These are phyloP conservation scores for Biscutella laevigata DNA, from an alignment of 441 rosid species.

Conservation along the genomic window DNA sequence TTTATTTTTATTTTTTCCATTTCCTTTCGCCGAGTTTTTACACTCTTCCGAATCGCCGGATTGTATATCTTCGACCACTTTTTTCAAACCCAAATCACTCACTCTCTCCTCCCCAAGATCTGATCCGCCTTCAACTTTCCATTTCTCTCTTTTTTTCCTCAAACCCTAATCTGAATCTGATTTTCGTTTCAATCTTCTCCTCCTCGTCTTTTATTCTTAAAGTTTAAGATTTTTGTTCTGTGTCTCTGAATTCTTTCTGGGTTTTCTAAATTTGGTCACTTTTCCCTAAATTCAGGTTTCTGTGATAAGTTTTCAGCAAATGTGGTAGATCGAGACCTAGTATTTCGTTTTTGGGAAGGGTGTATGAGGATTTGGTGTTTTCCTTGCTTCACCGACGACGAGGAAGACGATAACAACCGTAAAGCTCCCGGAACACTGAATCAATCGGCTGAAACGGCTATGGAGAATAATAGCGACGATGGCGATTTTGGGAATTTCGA, in stretches of 20 bases:
- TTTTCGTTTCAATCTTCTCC: slow-evolving; percentile 15
- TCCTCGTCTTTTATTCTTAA: neutral
- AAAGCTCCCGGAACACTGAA: no score
- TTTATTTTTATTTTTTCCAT: slow-evolving; percentile 3
- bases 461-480: slow-evolving; percentile 29
- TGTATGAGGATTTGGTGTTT: slow-evolving; percentile 90
- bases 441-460: slow-evolving; percentile 15
- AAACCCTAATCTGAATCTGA: slow-evolving; percentile 19
- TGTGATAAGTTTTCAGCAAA: slow-evolving; percentile 7
- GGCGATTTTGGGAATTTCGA: slow-evolving; percentile 26
- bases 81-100: neutral
- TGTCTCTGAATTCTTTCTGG: neutral
- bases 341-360: slow-evolving; percentile 29
- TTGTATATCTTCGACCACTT: slow-evolving; percentile 4
- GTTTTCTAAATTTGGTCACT: slow-evolving; percentile 23
- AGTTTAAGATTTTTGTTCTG: neutral
- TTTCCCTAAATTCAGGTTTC: neutral
- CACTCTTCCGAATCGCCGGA: slow-evolving; percentile 20
- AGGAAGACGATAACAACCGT: slow-evolving; percentile 26
- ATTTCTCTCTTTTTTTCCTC: neutral
- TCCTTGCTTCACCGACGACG: slow-evolving; percentile 43
- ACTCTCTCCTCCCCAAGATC: slow-evolving; percentile 5
- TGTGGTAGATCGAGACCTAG: slow-evolving; percentile 49
- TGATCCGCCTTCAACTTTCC: neutral
- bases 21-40: slow-evolving; percentile 16